phyloP scores from a whole-genome alignment of 2,329 filamentous ascomycete genomes.

The Rasamsonia emersonii region DNA sequence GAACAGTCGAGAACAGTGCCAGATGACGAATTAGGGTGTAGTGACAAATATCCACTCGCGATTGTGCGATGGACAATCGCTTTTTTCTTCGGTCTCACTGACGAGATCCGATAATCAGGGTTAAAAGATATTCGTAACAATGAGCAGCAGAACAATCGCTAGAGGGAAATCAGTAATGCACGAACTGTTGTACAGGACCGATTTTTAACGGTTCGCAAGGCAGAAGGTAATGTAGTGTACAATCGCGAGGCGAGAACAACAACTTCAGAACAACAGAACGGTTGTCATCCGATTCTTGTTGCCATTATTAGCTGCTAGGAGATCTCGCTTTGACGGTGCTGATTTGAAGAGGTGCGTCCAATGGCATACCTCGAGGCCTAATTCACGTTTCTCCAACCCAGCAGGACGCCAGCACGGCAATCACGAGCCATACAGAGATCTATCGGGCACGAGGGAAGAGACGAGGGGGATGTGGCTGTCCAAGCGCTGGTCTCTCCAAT shows the following conservation, averaged over 20 bases:
- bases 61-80: no score
- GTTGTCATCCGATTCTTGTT: constrained; percentile 8
- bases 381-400: constrained; percentile 4
- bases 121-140: no score
- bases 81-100: no score
- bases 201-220: constrained; percentile 3
- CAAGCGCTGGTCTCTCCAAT: constrained; percentile 15
- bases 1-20: no score
- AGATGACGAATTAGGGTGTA: no score
- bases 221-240: constrained; percentile 9
- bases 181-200: constrained; percentile 1
- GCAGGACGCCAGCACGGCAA: constrained; percentile 7
- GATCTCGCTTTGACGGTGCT: constrained; percentile 2
- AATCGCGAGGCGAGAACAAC: constrained; percentile 5
- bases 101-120: no score
- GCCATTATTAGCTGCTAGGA: constrained; percentile 2
- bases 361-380: constrained; percentile 6
- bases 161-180: constrained; percentile 2
- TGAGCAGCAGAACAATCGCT: constrained; percentile 1
- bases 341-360: constrained; percentile 7
- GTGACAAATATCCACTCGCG: no score
- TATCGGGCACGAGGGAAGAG: constrained; percentile 9
- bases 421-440: constrained; percentile 16
- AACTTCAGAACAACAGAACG: constrained; percentile 4
- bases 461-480: constrained; percentile 17